phyloP scores from a whole-genome alignment of 768 basidiomycete species.

The Auricularia sp. region DNA sequence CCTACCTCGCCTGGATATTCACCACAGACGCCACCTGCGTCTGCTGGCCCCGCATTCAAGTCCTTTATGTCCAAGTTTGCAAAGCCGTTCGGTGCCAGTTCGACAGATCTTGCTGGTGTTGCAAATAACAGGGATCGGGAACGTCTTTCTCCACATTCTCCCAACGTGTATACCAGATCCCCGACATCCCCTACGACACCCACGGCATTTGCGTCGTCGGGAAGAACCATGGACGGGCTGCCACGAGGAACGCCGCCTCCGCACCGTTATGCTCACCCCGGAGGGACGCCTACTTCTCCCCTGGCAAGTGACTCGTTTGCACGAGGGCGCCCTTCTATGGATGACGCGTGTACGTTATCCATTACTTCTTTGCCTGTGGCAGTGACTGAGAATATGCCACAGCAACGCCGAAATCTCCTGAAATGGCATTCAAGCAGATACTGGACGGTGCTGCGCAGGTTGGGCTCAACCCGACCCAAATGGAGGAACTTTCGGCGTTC shows the following conservation, averaged over 20 bases:
- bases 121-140: constrained; percentile 16
- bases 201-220: neutral
- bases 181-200: constrained; percentile 8
- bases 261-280: constrained; percentile 11
- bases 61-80: constrained; percentile 71
- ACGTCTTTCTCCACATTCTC: constrained; percentile 27
- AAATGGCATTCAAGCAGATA: constrained; percentile 55
- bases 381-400: neutral
- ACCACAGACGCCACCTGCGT: constrained; percentile 54
- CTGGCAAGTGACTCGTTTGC: neutral
- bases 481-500: constrained; percentile 51
- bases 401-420: constrained; percentile 9
- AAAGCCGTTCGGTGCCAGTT: neutral
- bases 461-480: constrained; percentile 52
- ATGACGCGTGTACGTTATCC: neutral
- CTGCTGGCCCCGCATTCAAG: constrained; percentile 63
- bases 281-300: constrained; percentile 12
- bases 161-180: constrained; percentile 15
- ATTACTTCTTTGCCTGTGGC: neutral
- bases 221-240: neutral
- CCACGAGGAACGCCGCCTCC: constrained; percentile 3
- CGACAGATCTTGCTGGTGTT: neutral
- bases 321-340: neutral
- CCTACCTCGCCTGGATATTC: constrained; percentile 24
- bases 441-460: constrained; percentile 68